These are phyloP conservation scores for Magnusiomyces suaveolens DNA, from an alignment of 1,139 yeast genomes.

Conservation along the genomic window DNA sequence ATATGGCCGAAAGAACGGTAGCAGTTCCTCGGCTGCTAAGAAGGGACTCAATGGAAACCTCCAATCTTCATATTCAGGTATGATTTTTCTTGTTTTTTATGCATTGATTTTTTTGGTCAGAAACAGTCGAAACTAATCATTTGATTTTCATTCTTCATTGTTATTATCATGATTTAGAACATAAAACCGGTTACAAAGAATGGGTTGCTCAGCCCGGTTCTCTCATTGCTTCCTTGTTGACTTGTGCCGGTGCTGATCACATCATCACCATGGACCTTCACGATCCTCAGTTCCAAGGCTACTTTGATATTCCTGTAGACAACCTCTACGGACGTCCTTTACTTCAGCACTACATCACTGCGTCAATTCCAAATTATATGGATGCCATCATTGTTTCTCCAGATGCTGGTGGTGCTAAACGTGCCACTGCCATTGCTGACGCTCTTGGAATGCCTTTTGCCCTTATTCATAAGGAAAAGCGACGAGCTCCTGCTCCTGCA, in stretches of 20 bases:
- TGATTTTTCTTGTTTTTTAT: no score
- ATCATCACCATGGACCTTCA: slow-evolving; percentile 96
- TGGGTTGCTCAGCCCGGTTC: slow-evolving; percentile 98
- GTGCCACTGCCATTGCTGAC: slow-evolving; percentile 93
- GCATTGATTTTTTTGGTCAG: no score
- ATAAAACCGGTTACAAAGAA: slow-evolving; percentile 66
- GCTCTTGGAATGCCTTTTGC: slow-evolving; percentile 85
- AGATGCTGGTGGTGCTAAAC: slow-evolving; percentile 95
- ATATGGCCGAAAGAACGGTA: slow-evolving; percentile 54
- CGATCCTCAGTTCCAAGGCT: slow-evolving; percentile 92
- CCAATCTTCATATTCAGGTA: no score
- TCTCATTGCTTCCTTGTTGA: slow-evolving; percentile 74
- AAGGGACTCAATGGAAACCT: no score
- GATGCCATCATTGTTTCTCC: slow-evolving; percentile 87
- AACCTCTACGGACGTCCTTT: slow-evolving; percentile 80
- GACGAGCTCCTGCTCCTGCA: no score
- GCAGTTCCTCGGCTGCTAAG: no score
- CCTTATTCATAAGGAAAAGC: slow-evolving; percentile 86
- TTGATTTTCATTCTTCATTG: no score
- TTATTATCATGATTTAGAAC: no score
- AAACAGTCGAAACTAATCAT: no score
- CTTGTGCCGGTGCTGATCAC: slow-evolving; percentile 94
- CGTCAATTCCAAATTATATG: slow-evolving; percentile 60
- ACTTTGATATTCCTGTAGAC: slow-evolving; percentile 86
- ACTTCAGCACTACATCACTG: slow-evolving; percentile 67